Percentiles rank a stretch among this genome's conserved stretches.
These are phyloP conservation scores for Monosporascus sp. DNA, from an alignment of 2,329 filamentous ascomycete species.

Conservation along the genomic window DNA sequence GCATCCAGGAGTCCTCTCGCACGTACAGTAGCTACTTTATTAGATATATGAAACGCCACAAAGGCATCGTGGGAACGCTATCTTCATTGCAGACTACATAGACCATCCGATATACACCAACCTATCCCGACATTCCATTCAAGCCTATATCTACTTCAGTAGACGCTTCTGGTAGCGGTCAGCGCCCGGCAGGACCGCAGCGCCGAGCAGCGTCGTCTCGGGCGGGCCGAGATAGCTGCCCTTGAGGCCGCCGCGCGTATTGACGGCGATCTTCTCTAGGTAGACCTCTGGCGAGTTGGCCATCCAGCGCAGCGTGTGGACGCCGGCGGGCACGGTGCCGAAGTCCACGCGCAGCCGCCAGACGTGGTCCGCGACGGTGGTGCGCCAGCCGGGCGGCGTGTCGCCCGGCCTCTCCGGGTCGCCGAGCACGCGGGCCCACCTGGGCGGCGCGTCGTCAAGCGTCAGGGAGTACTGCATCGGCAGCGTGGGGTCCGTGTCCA, in stretches of 20 bases:
- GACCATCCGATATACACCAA: no score
- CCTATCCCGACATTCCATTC: no score
- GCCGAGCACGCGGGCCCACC: conserved; percentile 27
- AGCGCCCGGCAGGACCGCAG: no score
- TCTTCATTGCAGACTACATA: no score
- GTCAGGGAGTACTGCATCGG: conserved; percentile 45
- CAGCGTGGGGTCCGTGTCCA: conserved; percentile 45
- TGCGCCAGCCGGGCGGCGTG: conserved; percentile 42
- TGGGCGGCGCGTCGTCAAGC: conserved; percentile 35
- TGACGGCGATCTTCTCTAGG: conserved; percentile 31
- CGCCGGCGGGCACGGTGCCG: conserved; percentile 15
- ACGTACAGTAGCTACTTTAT: no score
- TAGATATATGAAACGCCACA: no score
- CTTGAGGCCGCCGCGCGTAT: conserved; percentile 24
- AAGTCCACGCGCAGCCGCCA: conserved; percentile 38
- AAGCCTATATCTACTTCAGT: no score
- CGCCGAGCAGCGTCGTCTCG: conserved; percentile 13
- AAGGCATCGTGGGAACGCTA: no score
- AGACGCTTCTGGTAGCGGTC: no score
- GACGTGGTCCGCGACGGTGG: conserved; percentile 42
- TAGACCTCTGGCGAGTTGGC: conserved; percentile 28
- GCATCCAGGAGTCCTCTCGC: no score
- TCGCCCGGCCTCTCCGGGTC: conserved; percentile 36
- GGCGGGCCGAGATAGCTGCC: conserved; percentile 32
- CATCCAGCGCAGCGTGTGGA: conserved; percentile 25